Evolutionary conservation across 768 basidiomycete species (phyloP), one percentile per base, ranked within the genome.

Genomic region (Russula ochroleuca): DNA sequence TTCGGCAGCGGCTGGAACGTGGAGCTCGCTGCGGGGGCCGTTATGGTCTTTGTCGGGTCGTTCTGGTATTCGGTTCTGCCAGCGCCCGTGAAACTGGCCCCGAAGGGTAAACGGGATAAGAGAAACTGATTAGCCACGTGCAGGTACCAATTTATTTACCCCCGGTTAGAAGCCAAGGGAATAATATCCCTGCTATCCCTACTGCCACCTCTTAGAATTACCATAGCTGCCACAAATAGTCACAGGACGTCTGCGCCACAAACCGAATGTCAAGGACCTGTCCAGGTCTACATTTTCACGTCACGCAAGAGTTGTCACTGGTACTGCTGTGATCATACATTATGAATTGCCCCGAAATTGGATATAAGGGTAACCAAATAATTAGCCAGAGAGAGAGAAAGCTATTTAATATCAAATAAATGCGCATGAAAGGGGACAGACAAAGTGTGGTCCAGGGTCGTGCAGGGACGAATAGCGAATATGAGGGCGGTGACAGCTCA

Each of bases 1-100:
- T 92, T 92, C 70, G 85, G 85, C 2, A 85, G 83, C 65, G 84
- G 83, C 5, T 86, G 88, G 83, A 90, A 90, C 63, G 60, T 71
- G 0, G 82, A 84, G 63, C 76, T 93, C 25, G 85, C 78, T 0
- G 41, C 79, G 6, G 92, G 92, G 25, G 90, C 89, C 4, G 74
- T 71, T 4, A 84, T 93, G 83, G 92, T 94, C 3, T 85, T 92
- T 67, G 57, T 79, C 5, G 88, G 88, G 23, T 87, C 85, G 63
- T 69, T 87, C 14, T 66, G 85, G 69, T 90, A 88, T 72, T 68
- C 73, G 28, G 51, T 63, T 1, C 53, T 62, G 21, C 58, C 64
- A 11, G 63, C 67, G 66, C 56, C 70, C 66, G 52, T 4, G 37
- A 28, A 19, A 25, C 21, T 28, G 8, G 25, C 15, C 7, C 59